A percentile compares a stretch with the other conserved stretches of the same genome.
These are phyloP conservation scores for Vishniacozyma victoriae DNA, from an alignment of 768 basidiomycete species.

Conservation along the genomic window DNA sequence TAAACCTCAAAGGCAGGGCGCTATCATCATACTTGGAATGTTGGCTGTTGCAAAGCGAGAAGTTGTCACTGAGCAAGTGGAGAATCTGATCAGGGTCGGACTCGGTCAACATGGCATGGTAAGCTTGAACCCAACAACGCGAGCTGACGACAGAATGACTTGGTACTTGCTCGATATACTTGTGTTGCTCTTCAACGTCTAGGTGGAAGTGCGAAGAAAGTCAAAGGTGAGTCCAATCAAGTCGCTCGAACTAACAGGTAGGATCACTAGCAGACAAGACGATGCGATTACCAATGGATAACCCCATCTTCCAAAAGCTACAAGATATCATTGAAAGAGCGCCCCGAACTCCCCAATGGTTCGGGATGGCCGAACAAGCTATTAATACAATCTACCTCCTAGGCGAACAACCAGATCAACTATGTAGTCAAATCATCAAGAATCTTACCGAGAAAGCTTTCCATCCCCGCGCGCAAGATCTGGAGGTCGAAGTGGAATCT, in stretches of 20 bases:
- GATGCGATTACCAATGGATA: slow-evolving; percentile 78
- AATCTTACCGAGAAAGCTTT: slow-evolving; percentile 73
- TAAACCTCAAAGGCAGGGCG: slow-evolving; percentile 78
- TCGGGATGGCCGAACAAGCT: slow-evolving; percentile 90
- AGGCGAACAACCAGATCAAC: slow-evolving; percentile 81
- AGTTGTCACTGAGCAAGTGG: slow-evolving; percentile 74
- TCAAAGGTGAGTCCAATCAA: slow-evolving; percentile 64
- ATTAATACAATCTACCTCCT: slow-evolving; percentile 94
- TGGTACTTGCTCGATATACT: slow-evolving; percentile 85
- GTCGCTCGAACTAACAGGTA: slow-evolving; percentile 34
- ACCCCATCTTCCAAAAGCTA: slow-evolving; percentile 74
- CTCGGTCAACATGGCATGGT: slow-evolving; percentile 80
- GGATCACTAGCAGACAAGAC: slow-evolving; percentile 84
- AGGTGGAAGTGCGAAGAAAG: slow-evolving; percentile 91
- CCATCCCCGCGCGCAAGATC: slow-evolving; percentile 9
- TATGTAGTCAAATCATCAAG: slow-evolving; percentile 76
- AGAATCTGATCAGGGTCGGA: slow-evolving; percentile 77
- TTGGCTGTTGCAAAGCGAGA: slow-evolving; percentile 74
- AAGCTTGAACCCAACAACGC: slow-evolving; percentile 5
- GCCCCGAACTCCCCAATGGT: slow-evolving; percentile 86
- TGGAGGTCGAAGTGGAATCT: background rate
- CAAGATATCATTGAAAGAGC: slow-evolving; percentile 74
- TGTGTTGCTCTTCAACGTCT: slow-evolving; percentile 87
- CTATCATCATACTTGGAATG: slow-evolving; percentile 97
- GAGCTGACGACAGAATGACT: slow-evolving; percentile 58